Percentiles rank a stretch among this genome's conserved stretches.
Conservation (phyloP, 768 basidiomycete species). For the Boletus subparvulus region DNA sequence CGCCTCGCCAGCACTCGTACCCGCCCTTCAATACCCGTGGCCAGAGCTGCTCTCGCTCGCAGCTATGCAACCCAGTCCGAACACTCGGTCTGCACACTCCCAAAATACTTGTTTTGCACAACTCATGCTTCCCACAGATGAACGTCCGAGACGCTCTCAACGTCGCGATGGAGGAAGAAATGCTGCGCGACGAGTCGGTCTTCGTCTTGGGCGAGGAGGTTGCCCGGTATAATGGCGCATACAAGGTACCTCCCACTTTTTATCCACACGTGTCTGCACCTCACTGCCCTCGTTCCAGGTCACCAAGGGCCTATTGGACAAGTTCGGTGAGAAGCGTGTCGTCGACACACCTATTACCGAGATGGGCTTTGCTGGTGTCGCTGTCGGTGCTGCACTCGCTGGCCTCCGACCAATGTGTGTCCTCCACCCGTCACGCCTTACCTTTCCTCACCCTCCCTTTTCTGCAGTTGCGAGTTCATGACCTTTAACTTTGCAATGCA, state of each 20-base stretch:
- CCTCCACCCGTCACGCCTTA: not conserved
- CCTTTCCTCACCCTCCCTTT: conserved; percentile 9
- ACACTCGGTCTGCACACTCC: conserved; percentile 44
- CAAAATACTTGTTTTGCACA: conserved; percentile 15
- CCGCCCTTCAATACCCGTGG: conserved; percentile 41
- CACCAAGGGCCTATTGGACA: conserved; percentile 97
- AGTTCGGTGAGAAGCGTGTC: conserved; percentile 98
- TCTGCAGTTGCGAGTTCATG: conserved; percentile 94
- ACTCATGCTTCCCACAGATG: conserved; percentile 56
- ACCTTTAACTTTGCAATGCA: conserved; percentile 99
- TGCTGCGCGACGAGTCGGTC: conserved; percentile 92
- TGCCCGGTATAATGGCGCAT: conserved; percentile 96
- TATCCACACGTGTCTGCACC: conserved; percentile 1
- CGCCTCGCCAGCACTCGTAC: conserved; percentile 51
- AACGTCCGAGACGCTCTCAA: conserved; percentile 98
- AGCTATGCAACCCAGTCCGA: conserved; percentile 63
- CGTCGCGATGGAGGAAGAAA: conserved; percentile 98
- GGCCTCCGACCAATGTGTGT: conserved; percentile 90
- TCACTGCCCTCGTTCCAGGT: conserved; percentile 51
- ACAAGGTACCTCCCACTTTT: conserved; percentile 59
- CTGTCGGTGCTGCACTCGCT: conserved; percentile 90
- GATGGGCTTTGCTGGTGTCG: conserved; percentile 98
- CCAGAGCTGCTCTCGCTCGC: conserved; percentile 48
- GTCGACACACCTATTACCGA: conserved; percentile 97
- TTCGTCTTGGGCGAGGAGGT: conserved; percentile 98